Evolutionary conservation across 768 basidiomycete genomes (phyloP).

Genomic region (Naganishia kalamii): DNA sequence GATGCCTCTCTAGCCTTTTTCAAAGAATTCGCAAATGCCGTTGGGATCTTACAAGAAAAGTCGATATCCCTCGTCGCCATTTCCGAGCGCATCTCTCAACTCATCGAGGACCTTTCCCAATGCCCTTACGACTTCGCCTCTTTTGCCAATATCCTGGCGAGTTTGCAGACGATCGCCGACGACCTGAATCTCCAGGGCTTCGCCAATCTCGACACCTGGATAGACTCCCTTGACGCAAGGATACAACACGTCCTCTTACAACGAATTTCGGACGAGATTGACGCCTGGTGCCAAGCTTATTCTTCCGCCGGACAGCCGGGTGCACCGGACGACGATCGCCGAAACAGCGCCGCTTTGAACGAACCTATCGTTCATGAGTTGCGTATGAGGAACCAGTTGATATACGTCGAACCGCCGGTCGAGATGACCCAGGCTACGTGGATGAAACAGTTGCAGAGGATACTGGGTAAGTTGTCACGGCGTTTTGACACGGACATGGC

Average conservation of each 20-base stretch:
- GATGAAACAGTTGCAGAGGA: slow-evolving; percentile 81
- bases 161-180: slow-evolving; percentile 84
- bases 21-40: slow-evolving; percentile 85
- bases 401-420: slow-evolving; percentile 96
- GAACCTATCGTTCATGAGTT: slow-evolving; percentile 91
- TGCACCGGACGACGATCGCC: background rate
- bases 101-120: slow-evolving; percentile 77
- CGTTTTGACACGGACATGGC: too few relatives aligned
- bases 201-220: slow-evolving; percentile 87
- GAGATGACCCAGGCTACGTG: slow-evolving; percentile 85
- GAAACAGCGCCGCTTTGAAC: slow-evolving; percentile 53
- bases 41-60: slow-evolving; percentile 92
- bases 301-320: background rate
- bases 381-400: slow-evolving; percentile 96
- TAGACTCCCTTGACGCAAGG: slow-evolving; percentile 64
- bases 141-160: slow-evolving; percentile 68
- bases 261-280: slow-evolving; percentile 68
- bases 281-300: slow-evolving; percentile 64
- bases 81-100: slow-evolving; percentile 74
- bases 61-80: slow-evolving; percentile 87
- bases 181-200: slow-evolving; percentile 92
- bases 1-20: slow-evolving; percentile 90
- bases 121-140: slow-evolving; percentile 79
- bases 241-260: slow-evolving; percentile 75
- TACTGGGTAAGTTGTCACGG: slow-evolving; percentile 62